These are phyloP conservation scores for Monosporascus sp. DNA, from an alignment of 2,329 filamentous ascomycete species.

Conservation along the genomic window DNA sequence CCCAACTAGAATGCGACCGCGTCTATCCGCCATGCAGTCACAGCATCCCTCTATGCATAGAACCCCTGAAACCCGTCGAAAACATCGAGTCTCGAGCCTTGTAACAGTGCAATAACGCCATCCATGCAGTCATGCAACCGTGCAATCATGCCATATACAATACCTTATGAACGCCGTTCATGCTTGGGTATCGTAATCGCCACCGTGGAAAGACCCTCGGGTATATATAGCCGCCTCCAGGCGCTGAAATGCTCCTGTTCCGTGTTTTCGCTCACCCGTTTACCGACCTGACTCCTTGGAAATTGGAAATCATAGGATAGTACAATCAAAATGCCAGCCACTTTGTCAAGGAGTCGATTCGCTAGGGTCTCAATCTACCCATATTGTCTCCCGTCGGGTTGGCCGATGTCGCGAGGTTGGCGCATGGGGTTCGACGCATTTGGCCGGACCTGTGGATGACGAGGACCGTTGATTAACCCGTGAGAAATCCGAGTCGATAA, in stretches of 20 bases:
- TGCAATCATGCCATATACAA: not conserved
- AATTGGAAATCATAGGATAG: not conserved
- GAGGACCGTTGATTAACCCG: conserved; percentile 11
- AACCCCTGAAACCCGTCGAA: not conserved
- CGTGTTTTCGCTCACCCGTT: conserved; percentile 5
- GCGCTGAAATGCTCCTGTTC: not conserved
- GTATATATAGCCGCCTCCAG: not conserved
- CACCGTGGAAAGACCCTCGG: not conserved
- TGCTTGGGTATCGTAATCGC: conserved; percentile 17
- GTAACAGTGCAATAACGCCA: not conserved
- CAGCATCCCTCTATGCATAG: not conserved
- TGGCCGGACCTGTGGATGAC: conserved; percentile 10
- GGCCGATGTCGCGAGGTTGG: conserved; percentile 9
- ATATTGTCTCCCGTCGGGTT: conserved; percentile 16
- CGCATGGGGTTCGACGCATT: conserved; percentile 12
- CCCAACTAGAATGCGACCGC: not conserved
- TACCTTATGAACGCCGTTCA: conserved; percentile 3
- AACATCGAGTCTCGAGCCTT: not conserved
- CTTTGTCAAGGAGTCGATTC: not conserved
- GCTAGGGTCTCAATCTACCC: conserved; percentile 14
- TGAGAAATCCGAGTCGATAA: conserved; percentile 9
- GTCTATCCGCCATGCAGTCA: not conserved
- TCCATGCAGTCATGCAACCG: not conserved
- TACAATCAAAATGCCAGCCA: not conserved
- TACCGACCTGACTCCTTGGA: not conserved